A percentile compares a stretch with the other conserved stretches of the same genome.
These are phyloP conservation scores for Nannizzia gypsea DNA, from an alignment of 2,329 filamentous ascomycete genomes.

Conservation along the genomic window DNA sequence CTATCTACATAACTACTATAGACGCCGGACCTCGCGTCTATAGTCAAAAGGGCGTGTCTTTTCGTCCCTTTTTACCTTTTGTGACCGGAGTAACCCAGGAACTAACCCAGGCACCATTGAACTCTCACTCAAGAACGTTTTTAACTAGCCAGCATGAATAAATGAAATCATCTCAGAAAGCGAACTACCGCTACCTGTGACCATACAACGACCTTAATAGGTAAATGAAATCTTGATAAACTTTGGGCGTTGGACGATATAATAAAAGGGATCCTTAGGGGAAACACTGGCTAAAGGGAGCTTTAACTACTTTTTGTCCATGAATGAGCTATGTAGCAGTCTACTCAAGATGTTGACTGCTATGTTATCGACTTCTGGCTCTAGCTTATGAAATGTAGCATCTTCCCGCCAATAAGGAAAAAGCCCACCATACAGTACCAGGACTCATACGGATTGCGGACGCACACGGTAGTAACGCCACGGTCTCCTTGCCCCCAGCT, in stretches of 20 bases:
- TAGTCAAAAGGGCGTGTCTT: neutral
- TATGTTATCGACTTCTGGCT: neutral
- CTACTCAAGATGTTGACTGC: neutral
- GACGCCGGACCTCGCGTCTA: neutral
- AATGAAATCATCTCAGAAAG: neutral
- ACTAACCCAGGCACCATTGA: neutral
- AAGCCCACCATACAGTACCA: neutral
- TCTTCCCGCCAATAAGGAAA: neutral
- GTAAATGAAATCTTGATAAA: neutral
- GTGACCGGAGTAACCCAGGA: neutral
- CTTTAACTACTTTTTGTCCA: neutral
- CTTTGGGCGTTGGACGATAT: neutral
- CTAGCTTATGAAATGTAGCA: neutral
- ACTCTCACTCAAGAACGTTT: neutral
- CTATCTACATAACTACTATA: neutral
- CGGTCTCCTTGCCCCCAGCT: too few species aligned
- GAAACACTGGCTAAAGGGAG: neutral
- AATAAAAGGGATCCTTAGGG: neutral
- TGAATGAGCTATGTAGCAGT: too few species aligned
- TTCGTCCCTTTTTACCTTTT: neutral
- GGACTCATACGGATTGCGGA: neutral
- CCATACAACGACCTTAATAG: neutral
- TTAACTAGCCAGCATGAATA: neutral
- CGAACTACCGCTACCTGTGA: neutral
- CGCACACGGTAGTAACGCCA: neutral